Base-by-base conservation (phyloP, 2,329 filamentous ascomycete species). In the Dryadomyces sulphureus region DNA sequence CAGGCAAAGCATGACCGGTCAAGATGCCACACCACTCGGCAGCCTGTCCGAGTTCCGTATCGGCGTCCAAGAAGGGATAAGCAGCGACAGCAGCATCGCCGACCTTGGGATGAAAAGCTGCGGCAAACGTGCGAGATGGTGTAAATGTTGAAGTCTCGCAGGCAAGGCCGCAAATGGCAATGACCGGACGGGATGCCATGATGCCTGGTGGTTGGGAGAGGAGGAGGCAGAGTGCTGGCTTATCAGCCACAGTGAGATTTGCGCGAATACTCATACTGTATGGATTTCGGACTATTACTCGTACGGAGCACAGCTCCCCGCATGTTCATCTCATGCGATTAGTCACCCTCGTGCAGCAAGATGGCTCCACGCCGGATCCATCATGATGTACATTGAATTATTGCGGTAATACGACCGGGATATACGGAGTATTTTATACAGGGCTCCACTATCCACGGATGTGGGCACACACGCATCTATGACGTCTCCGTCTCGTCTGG, bases 71-170 rank as follows among this genome's bases (percentile, higher is more conserved):
- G 45, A 73, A 73, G 0, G 56, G 48, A 53, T 74, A 72, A 32
- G 66, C 56, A 2, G 62, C 57, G 45, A 68, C 59, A 27, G 71
- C 62, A 45, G 68, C 64, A 7, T 54, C 43, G 4, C 62, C 69
- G 17, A 66, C 62, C 36, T 59, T 60, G 11, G 70, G 65, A 34
- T 72, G 67, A 47, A 75, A 74, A n/a, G 65, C 70, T 0, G 62
- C 55, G 1, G 67, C 66, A 0, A 58, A 53, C 1, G 71, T 74
- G 25, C 68, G 64, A 0, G 69, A 66, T 2, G 69, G 68, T 5
- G 68, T 68, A 52, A 73, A 74, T 4, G 65, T 69, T 4, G 70
- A 74, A 2, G 68, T 73, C 52, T 75, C 71, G 54, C 69, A 72
- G 25, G 70, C 69, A 3, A 75, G 61, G 17, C 71, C 70, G 17